Base-by-base conservation (phyloP, 2,329 filamentous ascomycete genomes). In the Ophiostoma sp. region DNA sequence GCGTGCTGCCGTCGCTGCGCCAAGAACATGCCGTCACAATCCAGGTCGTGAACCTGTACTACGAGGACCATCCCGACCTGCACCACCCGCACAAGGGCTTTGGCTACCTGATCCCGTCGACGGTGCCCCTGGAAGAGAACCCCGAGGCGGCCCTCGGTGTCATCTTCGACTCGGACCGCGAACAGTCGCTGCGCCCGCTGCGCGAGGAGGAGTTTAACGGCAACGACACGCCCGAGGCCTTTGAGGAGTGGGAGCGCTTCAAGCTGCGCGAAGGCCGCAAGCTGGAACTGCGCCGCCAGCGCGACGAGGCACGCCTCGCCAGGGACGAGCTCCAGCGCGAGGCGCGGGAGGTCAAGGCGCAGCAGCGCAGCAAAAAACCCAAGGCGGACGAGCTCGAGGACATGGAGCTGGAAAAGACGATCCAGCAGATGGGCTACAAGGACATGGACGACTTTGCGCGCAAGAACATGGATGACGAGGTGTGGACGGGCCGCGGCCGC, bases 11-110 rank as follows among this genome's bases (percentile, higher is more conserved):
- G 5, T 76, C 81, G 44, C 81, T 90, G 11, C 75, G 76, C 18
- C 75, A 83, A 60, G 84, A 85, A 16, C 83, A 85, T 67, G 86
- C 89, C 47, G 90, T 94, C 42, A 93, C 89, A 44, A 93, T 97
- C 73, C 93, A 93, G 88, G 91, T 93, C 2, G 90, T 99, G 70
- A 97, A 97, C 78, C 82, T 99, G 64, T 97, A 89, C 83, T 99
- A 89, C 77, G 81, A 83, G 1, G 82, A 86, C 60, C 60, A 64
- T 18, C 83, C 87, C 6, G 75, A 85, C 69, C 79, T 96, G 47
- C 82, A 91, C 65, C 70, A 73, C 2, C 85, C 86, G 14, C 81
- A 87, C 68, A 79, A 82, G 42, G 95, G 93, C 18, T 96, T 98
- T 76, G 95, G 95, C 72, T 98, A 98, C 77, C 85, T 99, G 5